Base-by-base conservation (phyloP, 805 yeast species). In the Wickerhamiella qilinensis region DNA sequence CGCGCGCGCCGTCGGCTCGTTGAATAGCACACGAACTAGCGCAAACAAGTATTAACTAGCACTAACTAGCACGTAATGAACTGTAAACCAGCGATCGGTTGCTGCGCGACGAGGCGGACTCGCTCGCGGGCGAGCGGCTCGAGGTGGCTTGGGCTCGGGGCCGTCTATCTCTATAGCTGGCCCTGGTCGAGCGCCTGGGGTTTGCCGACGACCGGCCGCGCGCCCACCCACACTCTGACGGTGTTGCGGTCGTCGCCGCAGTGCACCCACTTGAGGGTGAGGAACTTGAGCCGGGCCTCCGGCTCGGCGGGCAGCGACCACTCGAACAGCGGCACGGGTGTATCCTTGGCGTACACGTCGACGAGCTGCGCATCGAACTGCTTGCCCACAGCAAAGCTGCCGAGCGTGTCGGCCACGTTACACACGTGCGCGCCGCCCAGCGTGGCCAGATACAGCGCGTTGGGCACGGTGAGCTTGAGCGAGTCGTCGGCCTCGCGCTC, bases 201-300 rank as follows among this genome's bases (percentile, higher is more conserved):
- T 44, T 68, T 70, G 43, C 65, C 59, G 7, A 71, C 60, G 20
- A 81, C 88, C 39, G 60, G 51, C 45, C 68, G 58, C 8, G 97
- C 97, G 51, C 75, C 73, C 30, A 86, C 86, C 80, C 82, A 91
- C 14, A 88, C 95, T 38, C 65, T 65, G 4, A 61, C 52, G 25
- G 88, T 75, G 55, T 91, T 91, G 52, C 97, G 69, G 56, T 91
- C 96, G 58, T 91, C 98, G 16, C 97, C 97, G 42, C 74, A 71
- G 56, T 84, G 91, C 7, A 88, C 62, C 98, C 98, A 91, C 56
- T 84, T 85, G 43, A 81, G 81, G 3, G 85, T 55, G 38, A 82
- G 51, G 51, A 78, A 72, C 21, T 62, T 62, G 54, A 75, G 64
- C 43, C 65, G 68, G 31, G 53, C 59, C 8, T 43, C 43, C 27